These are phyloP conservation scores for Amauroascus verrucosus DNA, from an alignment of 2,329 filamentous ascomycete species.

Conservation along the genomic window DNA sequence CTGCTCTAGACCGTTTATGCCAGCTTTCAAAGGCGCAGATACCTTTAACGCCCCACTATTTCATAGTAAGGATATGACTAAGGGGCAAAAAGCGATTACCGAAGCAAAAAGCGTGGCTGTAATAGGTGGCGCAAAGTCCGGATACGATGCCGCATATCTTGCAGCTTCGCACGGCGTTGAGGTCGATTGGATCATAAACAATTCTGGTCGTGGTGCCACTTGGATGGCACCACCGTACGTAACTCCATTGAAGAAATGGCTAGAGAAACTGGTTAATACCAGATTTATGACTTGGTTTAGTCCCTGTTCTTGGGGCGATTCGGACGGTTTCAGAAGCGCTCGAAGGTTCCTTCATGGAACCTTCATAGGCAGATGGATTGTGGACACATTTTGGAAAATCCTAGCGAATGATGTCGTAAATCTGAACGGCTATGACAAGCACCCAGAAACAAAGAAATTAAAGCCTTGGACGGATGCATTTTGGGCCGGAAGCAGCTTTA, in stretches of 20 bases:
- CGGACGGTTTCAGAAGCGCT: constrained; percentile 43
- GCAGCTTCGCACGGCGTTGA: constrained; percentile 42
- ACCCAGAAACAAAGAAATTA: constrained; percentile 38
- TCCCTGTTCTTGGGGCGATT: constrained; percentile 61
- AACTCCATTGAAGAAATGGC: constrained; percentile 56
- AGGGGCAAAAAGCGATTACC: constrained; percentile 26
- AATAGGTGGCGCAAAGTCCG: constrained; percentile 51
- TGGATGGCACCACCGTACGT: constrained; percentile 53
- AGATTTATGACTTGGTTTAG: constrained; percentile 63
- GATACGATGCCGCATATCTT: constrained; percentile 50
- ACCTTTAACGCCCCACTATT: constrained; percentile 46
- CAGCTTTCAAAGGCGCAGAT: constrained; percentile 41
- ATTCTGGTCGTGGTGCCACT: constrained; percentile 49
- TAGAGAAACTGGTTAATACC: constrained; percentile 58
- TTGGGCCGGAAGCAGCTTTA: constrained; percentile 48
- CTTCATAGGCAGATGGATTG: constrained; percentile 37
- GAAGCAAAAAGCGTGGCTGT: constrained; percentile 40
- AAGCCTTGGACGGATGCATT: constrained; percentile 39
- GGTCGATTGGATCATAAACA: constrained; percentile 50
- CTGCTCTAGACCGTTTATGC: constrained; percentile 48
- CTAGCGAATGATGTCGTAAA: constrained; percentile 42
- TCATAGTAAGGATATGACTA: constrained; percentile 46
- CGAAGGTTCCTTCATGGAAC: constrained; percentile 41
- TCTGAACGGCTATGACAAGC: constrained; percentile 38
- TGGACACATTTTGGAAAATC: constrained; percentile 44